Conservation (phyloP, 495 filamentous ascomycete genomes). For the Cercophora newfieldiana region DNA sequence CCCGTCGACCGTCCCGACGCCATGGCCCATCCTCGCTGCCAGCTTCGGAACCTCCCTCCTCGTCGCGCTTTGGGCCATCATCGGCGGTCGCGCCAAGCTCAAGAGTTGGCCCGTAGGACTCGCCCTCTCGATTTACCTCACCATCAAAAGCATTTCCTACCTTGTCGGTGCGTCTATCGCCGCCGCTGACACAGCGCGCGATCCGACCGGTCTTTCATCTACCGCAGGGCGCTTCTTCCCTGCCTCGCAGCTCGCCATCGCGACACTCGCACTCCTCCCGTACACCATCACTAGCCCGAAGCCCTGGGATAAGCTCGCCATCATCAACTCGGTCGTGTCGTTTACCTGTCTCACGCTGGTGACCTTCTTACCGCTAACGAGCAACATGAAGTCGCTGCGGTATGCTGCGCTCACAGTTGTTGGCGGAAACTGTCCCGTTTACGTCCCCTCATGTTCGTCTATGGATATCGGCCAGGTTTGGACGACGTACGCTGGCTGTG, state of each 20-base stretch:
- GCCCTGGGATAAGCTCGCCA: constrained; percentile 1
- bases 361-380: neutral
- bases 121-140: neutral
- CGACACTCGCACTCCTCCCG: neutral
- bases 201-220: neutral
- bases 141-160: neutral
- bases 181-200: neutral
- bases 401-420: neutral
- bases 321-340: neutral
- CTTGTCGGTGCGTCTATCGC: neutral
- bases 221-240: constrained; percentile 1
- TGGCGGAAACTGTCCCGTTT: neutral
- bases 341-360: neutral
- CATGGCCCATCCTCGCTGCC: neutral
- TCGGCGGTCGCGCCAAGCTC: neutral
- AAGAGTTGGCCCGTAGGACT: neutral
- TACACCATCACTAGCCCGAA: neutral
- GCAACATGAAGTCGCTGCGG: neutral
- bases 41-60: neutral
- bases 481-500: neutral
- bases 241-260: neutral
- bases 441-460: neutral
- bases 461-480: neutral
- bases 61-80: neutral
- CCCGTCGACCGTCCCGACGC: neutral